Conservation (phyloP, 441 rosid species). For the Populus hybrid region DNA sequence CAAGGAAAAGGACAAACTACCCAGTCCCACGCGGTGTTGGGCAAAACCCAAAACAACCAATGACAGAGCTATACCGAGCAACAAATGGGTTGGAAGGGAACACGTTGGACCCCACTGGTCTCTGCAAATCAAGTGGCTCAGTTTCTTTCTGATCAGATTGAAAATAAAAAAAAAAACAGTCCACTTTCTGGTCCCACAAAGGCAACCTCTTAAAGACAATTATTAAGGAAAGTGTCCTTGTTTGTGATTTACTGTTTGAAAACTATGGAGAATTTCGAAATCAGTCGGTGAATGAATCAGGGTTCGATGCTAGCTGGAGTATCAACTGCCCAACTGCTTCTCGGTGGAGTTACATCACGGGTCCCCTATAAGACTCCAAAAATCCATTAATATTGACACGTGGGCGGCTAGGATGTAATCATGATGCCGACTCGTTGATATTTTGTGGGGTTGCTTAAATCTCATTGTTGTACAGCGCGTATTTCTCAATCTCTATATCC, state of each 20-base stretch:
- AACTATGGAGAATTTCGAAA: slow-evolving; percentile 2
- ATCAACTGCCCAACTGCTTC: slow-evolving; percentile 58
- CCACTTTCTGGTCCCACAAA: slow-evolving; percentile 14
- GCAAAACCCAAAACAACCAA: neutral
- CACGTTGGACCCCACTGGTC: slow-evolving; percentile 24
- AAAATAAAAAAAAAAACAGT: neutral
- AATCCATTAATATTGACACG: slow-evolving; percentile 28
- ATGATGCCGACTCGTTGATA: slow-evolving; percentile 15
- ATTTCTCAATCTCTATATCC: neutral
- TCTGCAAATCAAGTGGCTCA: slow-evolving; percentile 22
- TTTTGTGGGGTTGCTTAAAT: neutral
- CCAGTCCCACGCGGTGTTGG: slow-evolving; percentile 23
- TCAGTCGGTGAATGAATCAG: slow-evolving; percentile 22
- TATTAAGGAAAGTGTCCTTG: neutral
- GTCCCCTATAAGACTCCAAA: slow-evolving; percentile 21
- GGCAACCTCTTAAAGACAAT: slow-evolving; percentile 15
- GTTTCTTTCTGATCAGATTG: slow-evolving; percentile 4
- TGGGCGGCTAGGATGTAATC: slow-evolving; percentile 35
- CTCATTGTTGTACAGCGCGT: slow-evolving; percentile 14
- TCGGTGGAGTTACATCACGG: slow-evolving; percentile 23
- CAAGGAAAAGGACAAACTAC: slow-evolving; percentile 19
- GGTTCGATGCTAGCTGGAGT: slow-evolving; percentile 32
- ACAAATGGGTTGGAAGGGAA: slow-evolving; percentile 37
- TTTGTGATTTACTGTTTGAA: neutral
- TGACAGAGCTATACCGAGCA: slow-evolving; percentile 24